phyloP scores from a whole-genome alignment of 306 rosid genomes.

The Hippophae gyantsensis region DNA sequence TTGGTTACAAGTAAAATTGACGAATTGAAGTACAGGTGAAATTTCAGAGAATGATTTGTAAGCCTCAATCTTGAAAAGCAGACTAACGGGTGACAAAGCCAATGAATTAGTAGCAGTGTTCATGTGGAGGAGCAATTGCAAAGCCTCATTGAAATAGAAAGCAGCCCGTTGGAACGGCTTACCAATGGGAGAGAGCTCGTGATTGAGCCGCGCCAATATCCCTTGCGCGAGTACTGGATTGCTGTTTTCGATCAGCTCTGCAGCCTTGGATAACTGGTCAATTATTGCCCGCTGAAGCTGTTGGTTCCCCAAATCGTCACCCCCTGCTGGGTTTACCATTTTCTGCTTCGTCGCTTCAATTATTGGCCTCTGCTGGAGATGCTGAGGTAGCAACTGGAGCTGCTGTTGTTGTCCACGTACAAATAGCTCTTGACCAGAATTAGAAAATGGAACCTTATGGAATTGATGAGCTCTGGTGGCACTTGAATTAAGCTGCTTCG shows the following conservation, averaged over 20 bases:
- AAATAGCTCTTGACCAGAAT: constrained; percentile 43
- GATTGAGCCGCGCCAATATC: constrained; percentile 99
- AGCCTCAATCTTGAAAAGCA: constrained; percentile 70
- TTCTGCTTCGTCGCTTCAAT: constrained; percentile 39
- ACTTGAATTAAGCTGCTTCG: constrained; percentile 48
- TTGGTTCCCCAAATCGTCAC: constrained; percentile 42
- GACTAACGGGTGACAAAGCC: constrained; percentile 45
- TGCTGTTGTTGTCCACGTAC: constrained; percentile 36
- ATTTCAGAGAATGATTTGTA: constrained; percentile 79
- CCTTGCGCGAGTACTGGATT: constrained; percentile 89
- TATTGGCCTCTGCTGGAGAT: constrained; percentile 44
- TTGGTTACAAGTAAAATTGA: constrained; percentile 81
- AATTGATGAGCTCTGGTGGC: constrained; percentile 28
- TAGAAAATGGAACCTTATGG: constrained; percentile 33
- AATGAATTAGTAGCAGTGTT: constrained; percentile 25
- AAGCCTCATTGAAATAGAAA: constrained; percentile 79
- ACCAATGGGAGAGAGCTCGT: constrained; percentile 88
- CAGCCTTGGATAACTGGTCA: constrained; percentile 70
- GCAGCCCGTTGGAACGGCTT: constrained; percentile 97
- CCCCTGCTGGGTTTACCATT: constrained; percentile 30
- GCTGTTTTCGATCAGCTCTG: constrained; percentile 76
- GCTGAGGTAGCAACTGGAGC: constrained; percentile 52
- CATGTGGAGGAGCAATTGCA: constrained; percentile 43
- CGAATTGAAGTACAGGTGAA: constrained; percentile 81
- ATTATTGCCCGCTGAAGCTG: constrained; percentile 59